Evolutionary conservation across 345 rosid genomes (phyloP), one percentile per base, ranked within the genome.

Genomic region (Citrus inodora): DNA sequence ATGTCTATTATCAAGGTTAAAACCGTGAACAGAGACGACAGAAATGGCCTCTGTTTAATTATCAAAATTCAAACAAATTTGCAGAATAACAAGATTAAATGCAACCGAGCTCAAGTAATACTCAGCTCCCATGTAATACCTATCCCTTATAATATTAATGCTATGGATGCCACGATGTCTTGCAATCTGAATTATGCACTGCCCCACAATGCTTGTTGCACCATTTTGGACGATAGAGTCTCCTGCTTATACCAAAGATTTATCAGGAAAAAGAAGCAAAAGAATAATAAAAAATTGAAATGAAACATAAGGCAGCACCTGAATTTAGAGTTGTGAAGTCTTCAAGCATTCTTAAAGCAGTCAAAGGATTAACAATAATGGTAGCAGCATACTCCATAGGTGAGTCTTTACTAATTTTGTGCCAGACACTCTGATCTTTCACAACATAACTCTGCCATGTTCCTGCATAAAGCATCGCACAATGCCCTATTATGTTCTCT

Each of bases 341-440:
- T 78, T 90, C 94, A 25, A 95, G 96, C 98, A 93, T 95, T 83
- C 94, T 87, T 68, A 95, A 75, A 79, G 99, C 91, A 40, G 91
- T 88, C 86, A 91, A 88, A 46, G 99, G 99, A 88, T 95, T 93
- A 83, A 95, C 94, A 30, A 90, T 92, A 48, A 93, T 80, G 5
- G 99, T 92, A 0, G 98, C 95, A 28, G 98, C 99, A 87, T 93
- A 95, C 83, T 93, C 97, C 82, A 88, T 81, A 0, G 97, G 95
- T 10, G 88, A 74, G 9, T 82, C 85, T 85, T 93, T 93, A 78
- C 86, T 88, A 53, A 95, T 82, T 81, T 90, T 95, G 82, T 94
- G 97, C 97, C 97, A 95, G 42, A 86, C 84, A 77, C 83, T 80
- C 76, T 90, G 91, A 66, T 92, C 97, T 83, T 92, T 94, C 19